Conservation (phyloP, 768 basidiomycete genomes). For the Cystoderma amianthinum region DNA sequence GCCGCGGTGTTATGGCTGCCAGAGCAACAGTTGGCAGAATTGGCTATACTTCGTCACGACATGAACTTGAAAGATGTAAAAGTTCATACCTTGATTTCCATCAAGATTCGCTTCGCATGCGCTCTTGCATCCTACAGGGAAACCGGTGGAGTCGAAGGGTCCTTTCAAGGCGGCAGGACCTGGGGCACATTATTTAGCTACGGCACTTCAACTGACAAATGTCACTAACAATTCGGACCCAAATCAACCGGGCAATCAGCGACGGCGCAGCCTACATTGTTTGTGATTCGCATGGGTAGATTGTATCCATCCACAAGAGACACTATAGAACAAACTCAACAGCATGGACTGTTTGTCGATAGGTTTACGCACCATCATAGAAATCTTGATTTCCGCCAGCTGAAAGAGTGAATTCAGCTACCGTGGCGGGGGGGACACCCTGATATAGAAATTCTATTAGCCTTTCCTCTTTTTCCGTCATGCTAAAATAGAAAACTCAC, state of each 20-base stretch:
- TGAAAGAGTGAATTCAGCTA: slow-evolving; percentile 52
- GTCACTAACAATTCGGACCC: slow-evolving; percentile 1
- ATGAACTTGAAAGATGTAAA: slow-evolving; percentile 35
- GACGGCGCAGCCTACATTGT: slow-evolving; percentile 41
- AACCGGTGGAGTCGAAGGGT: slow-evolving; percentile 37
- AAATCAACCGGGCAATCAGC: slow-evolving; percentile 49
- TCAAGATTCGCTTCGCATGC: slow-evolving; percentile 34
- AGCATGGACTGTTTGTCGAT: background rate
- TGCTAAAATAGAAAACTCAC: too few species aligned
- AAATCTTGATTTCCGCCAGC: slow-evolving; percentile 29
- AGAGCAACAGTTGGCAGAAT: slow-evolving; percentile 1
- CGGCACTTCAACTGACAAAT: background rate
- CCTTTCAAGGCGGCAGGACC: slow-evolving; percentile 39
- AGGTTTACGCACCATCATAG: slow-evolving; percentile 37
- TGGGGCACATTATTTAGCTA: slow-evolving; percentile 2
- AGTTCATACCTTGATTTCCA: slow-evolving; percentile 19
- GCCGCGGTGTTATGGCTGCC: background rate
- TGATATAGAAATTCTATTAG: slow-evolving; percentile 1
- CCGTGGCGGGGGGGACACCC: slow-evolving; percentile 49
- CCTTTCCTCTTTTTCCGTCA: too few species aligned
- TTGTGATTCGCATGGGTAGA: slow-evolving; percentile 42
- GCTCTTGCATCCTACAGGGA: slow-evolving; percentile 45
- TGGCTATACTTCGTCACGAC: slow-evolving; percentile 11
- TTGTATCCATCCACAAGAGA: slow-evolving; percentile 56
- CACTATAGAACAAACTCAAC: slow-evolving; percentile 19